Evolutionary conservation across 2,329 filamentous ascomycete species (phyloP).

Genomic region (Sclerotiophoma versabilis): DNA sequence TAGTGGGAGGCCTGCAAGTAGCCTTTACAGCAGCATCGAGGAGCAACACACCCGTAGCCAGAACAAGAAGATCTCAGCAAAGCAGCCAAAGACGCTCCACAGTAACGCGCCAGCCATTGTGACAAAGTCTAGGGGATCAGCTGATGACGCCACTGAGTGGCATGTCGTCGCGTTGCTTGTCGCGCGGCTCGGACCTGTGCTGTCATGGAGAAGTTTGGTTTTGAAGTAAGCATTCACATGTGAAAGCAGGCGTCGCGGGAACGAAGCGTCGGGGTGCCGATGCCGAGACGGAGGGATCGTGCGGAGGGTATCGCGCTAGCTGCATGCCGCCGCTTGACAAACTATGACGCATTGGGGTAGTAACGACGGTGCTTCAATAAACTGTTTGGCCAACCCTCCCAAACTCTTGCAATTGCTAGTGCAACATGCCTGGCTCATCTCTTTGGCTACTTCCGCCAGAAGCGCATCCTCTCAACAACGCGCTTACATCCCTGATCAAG

Average conservation of each 20-base stretch:
- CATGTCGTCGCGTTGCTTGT: conserved; percentile 39
- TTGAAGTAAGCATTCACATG: conserved; percentile 11
- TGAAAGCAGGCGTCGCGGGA: conserved; percentile 1
- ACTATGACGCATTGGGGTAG: conserved; percentile 6
- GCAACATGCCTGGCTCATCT: conserved; percentile 50
- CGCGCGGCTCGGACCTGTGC: conserved; percentile 23
- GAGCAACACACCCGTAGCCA: conserved; percentile 49
- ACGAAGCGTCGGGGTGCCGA: neutral
- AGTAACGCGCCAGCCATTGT: conserved; percentile 34
- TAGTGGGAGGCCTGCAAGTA: neutral
- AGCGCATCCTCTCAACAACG: conserved; percentile 38
- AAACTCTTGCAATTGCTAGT: neutral
- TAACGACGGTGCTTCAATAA: neutral
- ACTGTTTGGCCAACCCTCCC: neutral
- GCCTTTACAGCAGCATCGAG: conserved; percentile 18
- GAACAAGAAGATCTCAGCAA: conserved; percentile 50
- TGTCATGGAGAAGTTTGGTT: conserved; percentile 25
- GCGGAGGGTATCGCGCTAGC: conserved; percentile 7
- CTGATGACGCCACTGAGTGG: conserved; percentile 21
- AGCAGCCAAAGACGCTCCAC: conserved; percentile 40
- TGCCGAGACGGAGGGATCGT: conserved; percentile 14
- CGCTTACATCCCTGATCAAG: conserved; percentile 46
- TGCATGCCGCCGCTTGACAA: neutral
- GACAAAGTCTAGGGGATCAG: conserved; percentile 11
- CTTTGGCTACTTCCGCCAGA: conserved; percentile 53